Base-by-base conservation (phyloP, 179 eudicot genomes). In the Beta macrorhiza region DNA sequence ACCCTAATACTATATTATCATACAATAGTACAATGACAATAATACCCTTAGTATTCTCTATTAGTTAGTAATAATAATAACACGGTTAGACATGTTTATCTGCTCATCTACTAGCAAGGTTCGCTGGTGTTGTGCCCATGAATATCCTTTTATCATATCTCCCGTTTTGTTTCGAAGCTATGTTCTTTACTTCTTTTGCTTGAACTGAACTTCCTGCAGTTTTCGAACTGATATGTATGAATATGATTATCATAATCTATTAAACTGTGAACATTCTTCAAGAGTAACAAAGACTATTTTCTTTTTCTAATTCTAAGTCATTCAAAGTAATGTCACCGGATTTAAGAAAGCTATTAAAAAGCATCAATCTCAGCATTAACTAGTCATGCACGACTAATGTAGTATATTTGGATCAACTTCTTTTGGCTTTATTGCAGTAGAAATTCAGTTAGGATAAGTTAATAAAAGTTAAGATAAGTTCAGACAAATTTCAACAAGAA, bases 201-300 rank as follows among this genome's bases (percentile, higher is more conserved):
- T 67, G 85, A 22, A 65, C 72, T 64, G 78, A 55, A 78, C n/a
- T 69, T 67, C 79, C 84, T 68, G 84, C 83, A 56, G 78, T 86
- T 82, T 76, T 85, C 67, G 65, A 67, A 55, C 45, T 22, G 16
- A 79, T 79, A 59, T 16, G 19, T 75, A 81, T 51, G n/a, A 5
- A 0, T 58, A 8, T 51, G 2, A 45, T 29, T 29, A 53, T 8
- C 5, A 11, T 53, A 20, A 10, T 22, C 55, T 14, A 55, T 14
- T 19, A 32, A 74, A 5, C 1, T 53, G 44, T 9, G 20, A 2
- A 6, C 9, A 32, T 20, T 19, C 2, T 11, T 51, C 62, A 22
- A 20, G 42, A 22, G 3, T 29, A 61, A 58, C 16, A 37, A 9
- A 1, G 20, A 61, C 17, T 14, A 19, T 19, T 10, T 20, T 20